These are phyloP conservation scores for Wallacemonas collosoma DNA, from an alignment of 208 protist species.

Conservation along the genomic window DNA sequence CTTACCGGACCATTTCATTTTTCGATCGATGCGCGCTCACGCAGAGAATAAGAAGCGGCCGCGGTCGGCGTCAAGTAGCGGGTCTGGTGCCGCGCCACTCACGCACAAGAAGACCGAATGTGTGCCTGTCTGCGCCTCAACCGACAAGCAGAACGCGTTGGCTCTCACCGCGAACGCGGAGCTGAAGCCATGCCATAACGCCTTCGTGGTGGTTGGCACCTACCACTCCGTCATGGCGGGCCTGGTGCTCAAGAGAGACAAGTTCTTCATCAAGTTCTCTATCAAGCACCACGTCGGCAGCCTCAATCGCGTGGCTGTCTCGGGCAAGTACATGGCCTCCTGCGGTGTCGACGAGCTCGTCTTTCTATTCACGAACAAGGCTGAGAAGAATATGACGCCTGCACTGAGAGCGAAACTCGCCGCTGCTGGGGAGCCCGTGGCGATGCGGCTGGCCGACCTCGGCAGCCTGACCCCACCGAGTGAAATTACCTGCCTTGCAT, in stretches of 20 bases:
- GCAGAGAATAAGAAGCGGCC: not conserved
- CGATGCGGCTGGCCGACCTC: constrained; percentile 61
- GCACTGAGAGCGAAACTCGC: constrained; percentile 28
- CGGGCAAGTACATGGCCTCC: constrained; percentile 56
- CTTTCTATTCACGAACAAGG: constrained; percentile 82
- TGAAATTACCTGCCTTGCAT: constrained; percentile 47
- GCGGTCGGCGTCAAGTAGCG: not conserved
- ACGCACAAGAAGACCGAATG: not conserved
- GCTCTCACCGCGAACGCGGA: not conserved
- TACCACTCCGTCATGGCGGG: constrained; percentile 81
- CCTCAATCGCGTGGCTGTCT: constrained; percentile 44
- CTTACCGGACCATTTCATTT: not conserved
- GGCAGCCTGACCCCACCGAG: constrained; percentile 60
- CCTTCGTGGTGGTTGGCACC: constrained; percentile 70
- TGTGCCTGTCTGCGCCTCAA: not conserved
- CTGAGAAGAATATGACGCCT: constrained; percentile 32
- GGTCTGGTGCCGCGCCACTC: not conserved
- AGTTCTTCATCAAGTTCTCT: constrained; percentile 75
- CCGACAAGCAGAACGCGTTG: not conserved
- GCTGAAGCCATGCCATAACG: constrained; percentile 28
- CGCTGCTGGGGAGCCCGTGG: constrained; percentile 38
- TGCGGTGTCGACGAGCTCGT: constrained; percentile 75
- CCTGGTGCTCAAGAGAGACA: constrained; percentile 43
- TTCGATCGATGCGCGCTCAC: not conserved
- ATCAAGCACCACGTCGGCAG: constrained; percentile 72